phyloP scores from a whole-genome alignment of 129 eudicot genomes.

The Flaveria sonorensis region DNA sequence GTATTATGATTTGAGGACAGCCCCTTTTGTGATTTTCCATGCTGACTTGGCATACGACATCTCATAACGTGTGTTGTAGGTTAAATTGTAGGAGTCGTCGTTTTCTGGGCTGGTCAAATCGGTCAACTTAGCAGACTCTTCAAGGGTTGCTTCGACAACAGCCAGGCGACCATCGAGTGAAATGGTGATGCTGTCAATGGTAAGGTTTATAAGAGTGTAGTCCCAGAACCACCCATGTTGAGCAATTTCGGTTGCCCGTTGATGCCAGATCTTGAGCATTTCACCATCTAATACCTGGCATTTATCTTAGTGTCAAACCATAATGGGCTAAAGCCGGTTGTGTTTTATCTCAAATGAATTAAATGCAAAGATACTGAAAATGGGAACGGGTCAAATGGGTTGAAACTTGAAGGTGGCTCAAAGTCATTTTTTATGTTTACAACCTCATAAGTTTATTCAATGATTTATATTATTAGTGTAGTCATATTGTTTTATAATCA shows the following conservation, averaged over 20 bases:
- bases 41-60: slow-evolving; percentile 55
- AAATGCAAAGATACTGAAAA: too few species aligned
- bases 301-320: too few species aligned
- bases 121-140: slow-evolving; percentile 77
- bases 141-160: slow-evolving; percentile 89
- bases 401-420: neutral
- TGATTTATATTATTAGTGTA: too few species aligned
- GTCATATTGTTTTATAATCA: too few species aligned
- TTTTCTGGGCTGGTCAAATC: slow-evolving; percentile 67
- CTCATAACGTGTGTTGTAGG: slow-evolving; percentile 87
- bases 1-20: slow-evolving; percentile 76
- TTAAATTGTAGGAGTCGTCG: slow-evolving; percentile 75
- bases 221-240: slow-evolving; percentile 94
- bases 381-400: too few species aligned
- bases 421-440: neutral
- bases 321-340: too few species aligned
- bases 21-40: slow-evolving; percentile 94
- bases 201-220: slow-evolving; percentile 54
- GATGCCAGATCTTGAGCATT: slow-evolving; percentile 90
- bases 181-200: slow-evolving; percentile 84
- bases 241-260: slow-evolving; percentile 68
- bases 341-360: too few species aligned
- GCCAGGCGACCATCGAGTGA: slow-evolving; percentile 92
- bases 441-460: too few species aligned
- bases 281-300: slow-evolving; percentile 89